Evolutionary conservation across 148 eudicot genomes (phyloP), one percentile per base, ranked within the genome.

Genomic region (Rhododendron ferrugineum): DNA sequence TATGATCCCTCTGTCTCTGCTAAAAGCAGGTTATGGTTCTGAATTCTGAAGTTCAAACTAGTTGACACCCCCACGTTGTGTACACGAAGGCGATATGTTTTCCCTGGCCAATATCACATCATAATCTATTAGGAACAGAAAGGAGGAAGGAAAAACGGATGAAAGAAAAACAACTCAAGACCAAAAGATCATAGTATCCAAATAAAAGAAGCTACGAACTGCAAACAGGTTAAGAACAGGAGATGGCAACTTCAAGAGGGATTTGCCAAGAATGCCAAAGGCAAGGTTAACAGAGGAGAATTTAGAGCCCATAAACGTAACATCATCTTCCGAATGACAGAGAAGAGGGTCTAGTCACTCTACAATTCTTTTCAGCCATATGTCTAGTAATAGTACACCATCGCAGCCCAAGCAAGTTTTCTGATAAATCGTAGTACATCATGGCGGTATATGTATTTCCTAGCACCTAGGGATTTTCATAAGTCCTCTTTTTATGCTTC

Each of bases 1-100:
- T 97, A 97, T 30, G 98, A 95, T 82, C 99, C 99, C 89, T 97
- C 99, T 10, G 92, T 85, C 92, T 97, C 99, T 11, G 98, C 99
- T 54, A 97, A 87, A 78, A 95, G 94, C 81, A 97, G 88, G 89
- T 95, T 96, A 89, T 96, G 99, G 88, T 87, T 91, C 81, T 96
- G 99, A 62, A 96, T 96, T 89, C 99, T 93, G 87, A 96, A 95
- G 90, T 96, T 96, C 87, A 96, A 90, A 87, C 98, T 95, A 64
- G 99, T 96, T 49, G 99, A 93, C 54, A 93, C 88, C 64, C 99
- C 99, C 36, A 94, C 98, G 82, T 96, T 96, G 90, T 94, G 97
- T 82, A 96, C 99, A 80, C 99, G 98, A 52, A 96, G 2, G 6
- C 99, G 92, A 73, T 96, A 96, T 80, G 99, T 96, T 91, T 89